Evolutionary conservation across 1,139 yeast genomes (phyloP), one percentile per base, ranked within the genome.

Genomic region (Saccharomyces uvarum): DNA sequence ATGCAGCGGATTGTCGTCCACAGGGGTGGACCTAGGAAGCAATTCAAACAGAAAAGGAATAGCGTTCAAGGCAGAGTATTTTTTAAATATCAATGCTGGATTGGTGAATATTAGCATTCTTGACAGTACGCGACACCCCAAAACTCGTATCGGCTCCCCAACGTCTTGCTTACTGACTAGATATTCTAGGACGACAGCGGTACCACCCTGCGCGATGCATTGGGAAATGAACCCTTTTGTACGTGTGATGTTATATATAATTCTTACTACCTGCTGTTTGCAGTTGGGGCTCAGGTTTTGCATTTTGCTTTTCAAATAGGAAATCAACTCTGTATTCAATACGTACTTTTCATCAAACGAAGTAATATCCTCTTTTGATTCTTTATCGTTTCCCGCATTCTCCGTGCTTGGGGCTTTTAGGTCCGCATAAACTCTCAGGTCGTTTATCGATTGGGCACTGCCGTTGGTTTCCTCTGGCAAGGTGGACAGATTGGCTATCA

Each of bases 1-100:
- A 19, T 58, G 53, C 3, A 56, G n/a, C 7, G 47, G 33, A 8
- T 44, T 27, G 6, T 54, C 56, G 14, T 48, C 48, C 8, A 33
- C 53, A 11, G 42, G 21, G 7, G 24, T 24, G 4, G 42, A 46
- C 14, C 14, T 38, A n/a, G 48, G 51, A 38, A 68, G 50, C 38
- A 64, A 46, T 26, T 66, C 70, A 50, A 68, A 66, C 33, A 68
- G 55, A 49, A 58, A 65, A 16, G 70, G 66, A 4, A 66, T 51
- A 0, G 70, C 65, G 56, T 62, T 68, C 21, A 67, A 55, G 0
- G 70, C 64, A 2, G 72, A 68, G 50, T 60, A 64, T 32, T 63
- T 64, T 26, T 62, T 60, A 52, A 68, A 68, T 8, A 68, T 58
- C n/a, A 64, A 49, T 4, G 59, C 42, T 7, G 72, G 72, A 55